These are phyloP conservation scores for Fusarium anguioides DNA, from an alignment of 2,329 filamentous ascomycete species.

Conservation along the genomic window DNA sequence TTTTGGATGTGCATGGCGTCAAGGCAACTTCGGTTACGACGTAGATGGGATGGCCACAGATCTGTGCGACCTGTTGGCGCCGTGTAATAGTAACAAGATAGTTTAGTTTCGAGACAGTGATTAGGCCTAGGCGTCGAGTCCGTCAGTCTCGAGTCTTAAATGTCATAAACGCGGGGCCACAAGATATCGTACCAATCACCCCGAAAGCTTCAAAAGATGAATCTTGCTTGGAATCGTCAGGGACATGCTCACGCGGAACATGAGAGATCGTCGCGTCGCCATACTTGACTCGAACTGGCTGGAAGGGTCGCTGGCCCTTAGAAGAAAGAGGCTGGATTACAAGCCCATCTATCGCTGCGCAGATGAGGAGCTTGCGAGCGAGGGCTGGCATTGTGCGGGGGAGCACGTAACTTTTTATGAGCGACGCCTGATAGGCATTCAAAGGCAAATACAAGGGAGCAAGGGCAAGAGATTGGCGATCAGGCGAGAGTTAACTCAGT, in stretches of 20 bases:
- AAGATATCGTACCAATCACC: constrained; percentile 61
- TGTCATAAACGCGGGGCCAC: constrained; percentile 29
- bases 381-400: constrained; percentile 74
- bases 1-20: constrained; percentile 84
- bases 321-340: constrained; percentile 77
- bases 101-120: constrained; percentile 82
- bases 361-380: constrained; percentile 82
- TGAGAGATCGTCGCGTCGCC: constrained; percentile 62
- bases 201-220: constrained; percentile 70
- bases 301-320: constrained; percentile 66
- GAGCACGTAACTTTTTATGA: constrained; percentile 21
- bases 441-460: constrained; percentile 9
- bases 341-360: constrained; percentile 84
- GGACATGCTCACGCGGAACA: constrained; percentile 57
- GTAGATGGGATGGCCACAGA: constrained; percentile 85
- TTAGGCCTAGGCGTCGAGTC: constrained; percentile 69
- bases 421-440: constrained; percentile 13
- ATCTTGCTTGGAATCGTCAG: constrained; percentile 57
- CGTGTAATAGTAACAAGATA: constrained; percentile 90
- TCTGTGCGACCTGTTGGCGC: constrained; percentile 88
- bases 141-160: constrained; percentile 10
- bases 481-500: not conserved
- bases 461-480: constrained; percentile 6
- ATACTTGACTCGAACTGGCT: constrained; percentile 77
- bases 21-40: constrained; percentile 88